A percentile compares a stretch with the other conserved stretches of the same genome.
phyloP scores from a whole-genome alignment of 2,329 filamentous ascomycete genomes.

The Botrytis pseudocinerea region DNA sequence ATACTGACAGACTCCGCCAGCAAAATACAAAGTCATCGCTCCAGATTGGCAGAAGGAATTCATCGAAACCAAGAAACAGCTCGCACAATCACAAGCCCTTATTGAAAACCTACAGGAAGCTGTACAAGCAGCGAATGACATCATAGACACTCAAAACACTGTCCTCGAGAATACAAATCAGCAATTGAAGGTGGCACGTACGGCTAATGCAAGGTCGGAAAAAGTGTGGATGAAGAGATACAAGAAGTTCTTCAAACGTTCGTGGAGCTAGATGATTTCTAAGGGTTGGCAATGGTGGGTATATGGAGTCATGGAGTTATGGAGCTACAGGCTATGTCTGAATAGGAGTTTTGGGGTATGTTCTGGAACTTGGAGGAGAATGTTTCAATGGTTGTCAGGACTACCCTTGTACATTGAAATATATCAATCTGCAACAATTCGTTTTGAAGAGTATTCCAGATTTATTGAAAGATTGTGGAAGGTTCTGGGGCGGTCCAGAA shows the following conservation, averaged over 20 bases:
- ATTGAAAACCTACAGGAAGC: not conserved
- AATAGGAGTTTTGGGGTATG: not conserved
- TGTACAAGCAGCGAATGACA: not conserved
- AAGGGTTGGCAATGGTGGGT: not conserved
- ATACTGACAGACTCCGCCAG: not conserved
- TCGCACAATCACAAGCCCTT: not conserved
- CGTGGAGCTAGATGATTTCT: not conserved
- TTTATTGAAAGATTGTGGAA: not conserved
- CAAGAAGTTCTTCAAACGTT: not conserved
- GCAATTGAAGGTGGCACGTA: not conserved
- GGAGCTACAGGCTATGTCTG: not conserved
- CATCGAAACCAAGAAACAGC: not conserved
- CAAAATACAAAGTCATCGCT: not conserved
- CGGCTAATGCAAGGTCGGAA: not conserved
- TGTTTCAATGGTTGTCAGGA: not conserved
- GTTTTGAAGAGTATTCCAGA: not conserved
- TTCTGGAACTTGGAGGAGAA: not conserved
- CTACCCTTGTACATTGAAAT: not conserved
- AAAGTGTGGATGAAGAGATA: not conserved
- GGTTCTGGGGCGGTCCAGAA: not conserved
- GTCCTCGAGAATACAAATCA: not conserved
- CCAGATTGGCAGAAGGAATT: constrained; percentile 4
- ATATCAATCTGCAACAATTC: not conserved
- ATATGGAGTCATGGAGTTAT: not conserved
- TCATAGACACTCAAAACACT: not conserved